Evolutionary conservation across 2,329 filamentous ascomycete species (phyloP), one percentile per base, ranked within the genome.

Genomic region (Alternaria sp.): DNA sequence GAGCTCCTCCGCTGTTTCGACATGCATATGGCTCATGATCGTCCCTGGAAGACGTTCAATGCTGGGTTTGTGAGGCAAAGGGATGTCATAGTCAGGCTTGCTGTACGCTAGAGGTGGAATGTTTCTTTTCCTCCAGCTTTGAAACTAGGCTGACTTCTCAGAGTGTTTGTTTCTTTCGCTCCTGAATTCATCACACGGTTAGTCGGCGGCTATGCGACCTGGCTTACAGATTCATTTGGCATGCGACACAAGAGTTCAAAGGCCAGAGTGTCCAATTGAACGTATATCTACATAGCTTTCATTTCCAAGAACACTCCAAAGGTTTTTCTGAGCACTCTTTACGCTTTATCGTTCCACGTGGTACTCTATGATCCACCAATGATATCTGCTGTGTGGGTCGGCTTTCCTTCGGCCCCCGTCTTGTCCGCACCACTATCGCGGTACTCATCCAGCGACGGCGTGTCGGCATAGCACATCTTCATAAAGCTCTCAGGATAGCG

Each of bases 401-500:
- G 49, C 18, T 63, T 63, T 37, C 20, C 43, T 8, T 18, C 26
- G 12, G 37, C 30, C 15, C 47, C 49, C 43, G 20, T 6, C 9
- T 20, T 37, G 20, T 33, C 46, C 41, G 46, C 28, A 46, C 46
- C 57, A 44, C 45, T 20, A 25, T 51, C 26, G n/a, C 49, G 49
- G 20, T 41, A 53, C 49, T 37, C 61, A 15, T 67, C 37, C 47
- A 76, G 51, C 12, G 69, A 62, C 25, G 80, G 80, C 6, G 82
- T 83, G 58, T 82, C 80, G 18, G 77, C 80, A 67, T 81, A 84
- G 26, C 75, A 72, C 23, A 65, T 56, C 9, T 61, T 55, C 55
- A 78, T 71, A 41, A 79, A 78, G 0, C 45, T 64, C 58, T 82
- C 79, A 6, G 81, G 79, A 58, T 84, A 84, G 45, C 82, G 73